Percentiles rank a stretch among this genome's conserved stretches.
Evolutionary conservation across 2,329 filamentous ascomycete species (phyloP).

Genomic region (Pleoardoris graminearum): DNA sequence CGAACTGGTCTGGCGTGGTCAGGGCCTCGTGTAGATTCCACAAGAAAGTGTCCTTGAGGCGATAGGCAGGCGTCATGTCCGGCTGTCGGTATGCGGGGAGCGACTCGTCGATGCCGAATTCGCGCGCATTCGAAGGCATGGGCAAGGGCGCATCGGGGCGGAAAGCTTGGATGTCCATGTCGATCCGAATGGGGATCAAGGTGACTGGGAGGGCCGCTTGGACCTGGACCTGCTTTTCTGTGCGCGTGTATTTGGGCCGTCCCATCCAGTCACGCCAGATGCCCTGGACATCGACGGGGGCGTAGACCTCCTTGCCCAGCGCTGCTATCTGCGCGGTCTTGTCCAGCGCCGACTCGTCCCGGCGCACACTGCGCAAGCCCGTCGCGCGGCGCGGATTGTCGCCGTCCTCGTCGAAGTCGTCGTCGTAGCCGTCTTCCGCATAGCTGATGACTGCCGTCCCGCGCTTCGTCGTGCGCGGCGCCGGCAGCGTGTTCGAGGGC

Average conservation of each 20-base stretch:
- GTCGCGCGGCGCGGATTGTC: constrained; percentile 74
- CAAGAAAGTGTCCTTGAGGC: constrained; percentile 91
- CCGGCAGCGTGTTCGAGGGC: constrained; percentile 66
- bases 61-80: constrained; percentile 80
- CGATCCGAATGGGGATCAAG: constrained; percentile 93
- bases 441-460: constrained; percentile 98
- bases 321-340: constrained; percentile 71
- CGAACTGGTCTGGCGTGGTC: constrained; percentile 94
- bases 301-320: constrained; percentile 77
- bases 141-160: constrained; percentile 68
- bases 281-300: constrained; percentile 82
- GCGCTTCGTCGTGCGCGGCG: constrained; percentile 89
- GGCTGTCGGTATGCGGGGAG: constrained; percentile 78
- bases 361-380: constrained; percentile 78
- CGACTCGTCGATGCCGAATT: constrained; percentile 67
- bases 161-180: constrained; percentile 85
- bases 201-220: constrained; percentile 82
- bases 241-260: constrained; percentile 60
- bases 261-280: constrained; percentile 97
- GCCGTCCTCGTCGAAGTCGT: constrained; percentile 74
- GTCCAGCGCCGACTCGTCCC: constrained; percentile 66
- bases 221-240: constrained; percentile 64
- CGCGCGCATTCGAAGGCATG: constrained; percentile 61
- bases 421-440: constrained; percentile 91
- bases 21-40: constrained; percentile 97